Base-by-base conservation (phyloP, 257 asterid genomes). In the Solanum paucissectum region DNA sequence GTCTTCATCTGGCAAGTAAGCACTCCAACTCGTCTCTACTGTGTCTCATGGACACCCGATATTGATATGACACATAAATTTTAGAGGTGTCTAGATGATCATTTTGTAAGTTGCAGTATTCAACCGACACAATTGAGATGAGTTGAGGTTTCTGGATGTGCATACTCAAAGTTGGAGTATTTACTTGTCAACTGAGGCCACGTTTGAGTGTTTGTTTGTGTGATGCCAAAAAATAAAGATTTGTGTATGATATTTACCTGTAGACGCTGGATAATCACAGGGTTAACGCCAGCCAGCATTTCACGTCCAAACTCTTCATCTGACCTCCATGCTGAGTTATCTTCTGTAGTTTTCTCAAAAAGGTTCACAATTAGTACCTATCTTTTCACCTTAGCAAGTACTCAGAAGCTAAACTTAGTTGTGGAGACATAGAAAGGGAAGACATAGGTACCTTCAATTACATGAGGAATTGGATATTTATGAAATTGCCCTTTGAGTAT, bases 211-310 rank as follows among this genome's bases (percentile, higher is more conserved):
- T 62, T 3, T n/a, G 32, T 23, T 62, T 62, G 71, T n/a, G 71
- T 62, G 12, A n/a, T n/a, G 32, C 23, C 5, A 55, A 73, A 33
- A n/a, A 71, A 12, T 3, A 55, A 6, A 18, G 21, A 42, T 27
- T 8, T 0, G 12, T 62, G 16, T 4, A 12, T n/a, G 27, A 42
- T 81, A 4, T 27, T 29, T 91, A 95, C 99, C 96, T 90, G 88
- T 72, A 97, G 94, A 49, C 94, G 91, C 12, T 87, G 91, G 83
- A 97, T 93, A 66, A 92, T 32, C 32, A 95, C 98, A 83, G 99
- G 99, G 90, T 97, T 95, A 58, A 95, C 95, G 89, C 99, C 99
- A 27, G 99, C 98, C 3, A 97, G 94, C 99, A 97, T 95, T 90
- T 97, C 98, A 86, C 99, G 85, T 84, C 93, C 99, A 42, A 97